These are phyloP conservation scores for Spirogloea muscicola DNA, from an alignment of 139 green algal genomes.

Conservation along the genomic window DNA sequence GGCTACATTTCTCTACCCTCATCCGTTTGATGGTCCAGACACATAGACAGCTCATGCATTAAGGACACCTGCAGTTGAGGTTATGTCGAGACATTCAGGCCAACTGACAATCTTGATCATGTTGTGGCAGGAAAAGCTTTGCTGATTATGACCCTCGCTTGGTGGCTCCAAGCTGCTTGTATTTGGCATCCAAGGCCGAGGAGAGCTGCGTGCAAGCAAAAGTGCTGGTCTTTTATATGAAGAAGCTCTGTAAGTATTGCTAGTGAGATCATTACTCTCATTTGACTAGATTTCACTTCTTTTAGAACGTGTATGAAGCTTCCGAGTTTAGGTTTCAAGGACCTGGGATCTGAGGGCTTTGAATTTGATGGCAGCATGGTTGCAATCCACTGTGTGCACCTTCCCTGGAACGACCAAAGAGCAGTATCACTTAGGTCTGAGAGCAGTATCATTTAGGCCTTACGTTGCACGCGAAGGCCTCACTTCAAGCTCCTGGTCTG, in stretches of 20 bases:
- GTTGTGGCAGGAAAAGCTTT: constrained; percentile 24
- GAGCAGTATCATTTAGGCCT: neutral
- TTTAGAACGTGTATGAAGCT: too few relatives aligned
- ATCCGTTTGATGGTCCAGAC: neutral
- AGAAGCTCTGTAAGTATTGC: constrained; percentile 24
- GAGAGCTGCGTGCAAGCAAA: constrained; percentile 68
- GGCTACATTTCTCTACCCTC: neutral
- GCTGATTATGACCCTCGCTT: constrained; percentile 62
- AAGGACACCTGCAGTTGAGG: neutral
- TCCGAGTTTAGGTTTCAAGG: too few relatives aligned
- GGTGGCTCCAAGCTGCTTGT: constrained; percentile 66
- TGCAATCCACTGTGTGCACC: too few relatives aligned
- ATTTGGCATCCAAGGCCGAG: constrained; percentile 75
- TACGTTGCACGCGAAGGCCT: neutral
- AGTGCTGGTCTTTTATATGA: constrained; percentile 57
- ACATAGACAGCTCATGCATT: neutral
- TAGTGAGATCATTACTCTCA: too few relatives aligned
- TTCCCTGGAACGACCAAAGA: too few relatives aligned
- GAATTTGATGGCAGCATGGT: too few relatives aligned
- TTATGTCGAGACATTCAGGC: constrained; percentile 9
- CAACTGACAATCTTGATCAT: neutral
- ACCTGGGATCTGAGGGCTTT: too few relatives aligned
- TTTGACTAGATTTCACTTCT: too few relatives aligned
- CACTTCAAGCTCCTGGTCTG: neutral
- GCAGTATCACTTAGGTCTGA: too few relatives aligned